Percentiles rank a stretch among this genome's conserved stretches.
phyloP scores from a whole-genome alignment of 768 basidiomycete genomes.

The Lactifluus pinguis region DNA sequence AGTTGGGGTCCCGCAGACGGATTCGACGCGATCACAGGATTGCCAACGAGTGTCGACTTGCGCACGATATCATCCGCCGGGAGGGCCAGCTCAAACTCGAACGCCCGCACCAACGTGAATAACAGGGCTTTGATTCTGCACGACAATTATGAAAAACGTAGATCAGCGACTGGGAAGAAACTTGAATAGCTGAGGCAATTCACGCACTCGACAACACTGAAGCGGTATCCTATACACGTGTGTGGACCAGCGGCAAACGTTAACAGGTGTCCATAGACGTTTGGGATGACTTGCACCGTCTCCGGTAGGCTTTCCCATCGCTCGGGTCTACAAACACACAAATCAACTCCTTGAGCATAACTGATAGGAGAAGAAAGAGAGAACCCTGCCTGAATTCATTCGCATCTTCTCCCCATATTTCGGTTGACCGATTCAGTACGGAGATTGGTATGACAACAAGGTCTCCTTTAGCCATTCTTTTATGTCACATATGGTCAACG shows the following conservation, averaged over 20 bases:
- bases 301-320: constrained; percentile 18
- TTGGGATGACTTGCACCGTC: constrained; percentile 7
- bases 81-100: constrained; percentile 20
- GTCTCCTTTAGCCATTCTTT: constrained; percentile 18
- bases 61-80: constrained; percentile 13
- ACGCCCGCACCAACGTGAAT: constrained; percentile 21
- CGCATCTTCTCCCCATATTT: constrained; percentile 29
- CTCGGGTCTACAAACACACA: constrained; percentile 10
- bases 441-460: constrained; percentile 21
- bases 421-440: constrained; percentile 22
- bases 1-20: constrained; percentile 7
- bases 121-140: constrained; percentile 23
- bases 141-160: too few species aligned
- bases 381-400: constrained; percentile 21
- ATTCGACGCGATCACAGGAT: constrained; percentile 6
- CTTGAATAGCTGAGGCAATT: too few species aligned
- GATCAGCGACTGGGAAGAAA: background rate
- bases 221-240: constrained; percentile 26
- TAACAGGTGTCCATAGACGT: constrained; percentile 15
- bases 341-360: background rate
- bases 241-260: constrained; percentile 9
- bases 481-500: background rate
- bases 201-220: constrained; percentile 22
- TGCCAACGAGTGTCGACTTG: constrained; percentile 7
- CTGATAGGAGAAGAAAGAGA: background rate